Conservation (phyloP, 257 asterid genomes). For the Solanum lycopersicoides region DNA sequence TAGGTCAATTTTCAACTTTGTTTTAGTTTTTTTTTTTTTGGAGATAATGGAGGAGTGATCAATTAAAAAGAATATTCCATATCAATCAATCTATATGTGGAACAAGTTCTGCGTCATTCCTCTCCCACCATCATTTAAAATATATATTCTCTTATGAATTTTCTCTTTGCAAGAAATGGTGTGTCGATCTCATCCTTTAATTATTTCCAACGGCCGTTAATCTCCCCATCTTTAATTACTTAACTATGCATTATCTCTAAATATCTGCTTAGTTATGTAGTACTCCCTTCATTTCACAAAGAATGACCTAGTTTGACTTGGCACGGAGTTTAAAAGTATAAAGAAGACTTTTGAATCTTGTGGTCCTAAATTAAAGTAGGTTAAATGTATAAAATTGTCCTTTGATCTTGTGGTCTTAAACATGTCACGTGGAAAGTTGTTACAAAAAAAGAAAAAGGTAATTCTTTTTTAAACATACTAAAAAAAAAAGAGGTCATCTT, state of each 20-base stretch:
- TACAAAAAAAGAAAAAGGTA: too few relatives aligned
- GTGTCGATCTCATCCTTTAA: not conserved
- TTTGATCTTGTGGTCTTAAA: too few relatives aligned
- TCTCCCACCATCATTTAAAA: not conserved
- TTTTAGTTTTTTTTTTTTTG: not conserved
- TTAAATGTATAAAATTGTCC: too few relatives aligned
- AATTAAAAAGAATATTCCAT: not conserved
- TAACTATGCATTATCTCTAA: not conserved
- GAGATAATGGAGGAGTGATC: not conserved
- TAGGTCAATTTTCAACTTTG: not conserved
- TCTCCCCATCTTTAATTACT: not conserved
- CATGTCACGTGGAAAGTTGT: too few relatives aligned
- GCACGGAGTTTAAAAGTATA: too few relatives aligned
- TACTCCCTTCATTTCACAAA: too few relatives aligned
- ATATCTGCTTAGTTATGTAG: not conserved
- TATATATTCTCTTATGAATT: not conserved
- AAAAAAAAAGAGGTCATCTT: too few relatives aligned
- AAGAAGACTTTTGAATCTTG: too few relatives aligned
- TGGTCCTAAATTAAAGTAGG: too few relatives aligned
- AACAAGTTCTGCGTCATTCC: not conserved
- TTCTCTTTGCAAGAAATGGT: not conserved
- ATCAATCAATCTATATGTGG: not conserved
- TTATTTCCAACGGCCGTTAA: not conserved
- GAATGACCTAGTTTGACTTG: too few relatives aligned
- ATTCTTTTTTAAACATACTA: too few relatives aligned